phyloP scores from a whole-genome alignment of 331 rosid genomes.

The Rhamnella rubrinervis region DNA sequence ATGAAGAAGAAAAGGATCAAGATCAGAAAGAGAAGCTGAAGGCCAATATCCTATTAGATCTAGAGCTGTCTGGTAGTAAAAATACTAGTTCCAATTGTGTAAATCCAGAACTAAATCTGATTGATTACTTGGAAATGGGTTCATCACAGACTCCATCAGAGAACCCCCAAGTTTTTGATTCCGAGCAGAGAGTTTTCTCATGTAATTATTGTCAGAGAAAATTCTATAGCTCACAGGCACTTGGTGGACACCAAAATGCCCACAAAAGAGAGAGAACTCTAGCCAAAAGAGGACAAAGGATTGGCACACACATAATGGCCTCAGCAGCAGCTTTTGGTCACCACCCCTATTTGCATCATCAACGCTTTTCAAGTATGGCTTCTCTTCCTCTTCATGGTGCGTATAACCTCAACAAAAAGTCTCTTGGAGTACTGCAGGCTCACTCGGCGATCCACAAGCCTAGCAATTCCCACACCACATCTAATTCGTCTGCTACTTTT shows the following conservation, averaged over 20 bases:
- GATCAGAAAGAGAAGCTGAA: conserved; percentile 29
- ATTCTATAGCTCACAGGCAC: conserved; percentile 79
- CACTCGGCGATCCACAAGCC: conserved; percentile 70
- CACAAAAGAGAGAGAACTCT: conserved; percentile 81
- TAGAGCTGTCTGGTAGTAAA: conserved; percentile 24
- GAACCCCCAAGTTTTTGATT: conserved; percentile 12
- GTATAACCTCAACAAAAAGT: conserved; percentile 15
- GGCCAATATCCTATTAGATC: conserved; percentile 28
- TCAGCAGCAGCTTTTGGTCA: conserved; percentile 45
- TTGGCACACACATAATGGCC: conserved; percentile 42
- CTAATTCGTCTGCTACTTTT: conserved; percentile 10
- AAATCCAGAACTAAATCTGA: conserved; percentile 42
- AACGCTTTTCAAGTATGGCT: conserved; percentile 39
- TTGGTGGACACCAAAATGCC: conserved; percentile 96
- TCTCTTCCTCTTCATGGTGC: conserved; percentile 54
- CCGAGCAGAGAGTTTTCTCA: conserved; percentile 52
- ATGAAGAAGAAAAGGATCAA: conserved; percentile 26
- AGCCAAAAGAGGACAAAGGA: conserved; percentile 62
- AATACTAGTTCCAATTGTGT: too few species aligned
- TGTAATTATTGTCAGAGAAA: conserved; percentile 83
- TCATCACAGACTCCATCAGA: conserved; percentile 28
- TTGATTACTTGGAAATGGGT: conserved; percentile 43
- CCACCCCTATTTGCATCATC: conserved; percentile 26
- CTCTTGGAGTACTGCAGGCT: conserved; percentile 54
- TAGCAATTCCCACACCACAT: conserved; percentile 6